phyloP scores from a whole-genome alignment of 2,329 filamentous ascomycete species.

The Alternaria metachromatica region DNA sequence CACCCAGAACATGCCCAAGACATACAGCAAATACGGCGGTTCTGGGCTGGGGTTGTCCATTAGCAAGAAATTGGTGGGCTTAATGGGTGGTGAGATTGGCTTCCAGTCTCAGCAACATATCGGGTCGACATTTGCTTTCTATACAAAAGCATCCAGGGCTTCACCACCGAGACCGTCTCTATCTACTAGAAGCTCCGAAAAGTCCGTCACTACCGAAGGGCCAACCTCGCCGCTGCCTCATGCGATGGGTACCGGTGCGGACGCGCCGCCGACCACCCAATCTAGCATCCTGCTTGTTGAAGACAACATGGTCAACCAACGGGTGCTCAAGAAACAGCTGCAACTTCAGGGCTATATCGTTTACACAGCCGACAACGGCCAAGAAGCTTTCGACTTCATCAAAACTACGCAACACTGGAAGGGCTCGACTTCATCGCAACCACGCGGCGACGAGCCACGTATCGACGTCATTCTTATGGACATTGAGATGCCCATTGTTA shows the following conservation, averaged over 20 bases:
- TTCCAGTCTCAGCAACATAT: slow-evolving; percentile 22
- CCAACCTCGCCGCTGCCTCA: neutral
- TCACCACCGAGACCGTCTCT: neutral
- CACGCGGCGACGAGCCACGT: neutral
- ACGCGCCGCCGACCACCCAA: neutral
- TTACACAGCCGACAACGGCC: slow-evolving; percentile 34
- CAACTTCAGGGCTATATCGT: slow-evolving; percentile 28
- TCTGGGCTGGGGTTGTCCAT: slow-evolving; percentile 30
- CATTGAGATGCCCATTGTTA: slow-evolving; percentile 42
- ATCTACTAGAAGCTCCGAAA: neutral
- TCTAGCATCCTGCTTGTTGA: neutral
- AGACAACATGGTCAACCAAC: slow-evolving; percentile 42
- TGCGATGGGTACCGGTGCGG: neutral
- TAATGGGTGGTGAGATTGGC: slow-evolving; percentile 34
- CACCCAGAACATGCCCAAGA: slow-evolving; percentile 30
- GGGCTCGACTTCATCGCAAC: slow-evolving; percentile 18
- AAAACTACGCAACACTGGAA: neutral
- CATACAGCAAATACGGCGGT: slow-evolving; percentile 31
- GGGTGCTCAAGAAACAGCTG: slow-evolving; percentile 32
- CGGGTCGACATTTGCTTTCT: slow-evolving; percentile 35
- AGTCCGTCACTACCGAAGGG: neutral
- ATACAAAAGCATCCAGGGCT: slow-evolving; percentile 15
- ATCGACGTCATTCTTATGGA: slow-evolving; percentile 29
- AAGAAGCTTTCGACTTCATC: slow-evolving; percentile 19
- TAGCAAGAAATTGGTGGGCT: slow-evolving; percentile 28